A percentile compares a stretch with the other conserved stretches of the same genome.
Conservation (phyloP, 2,329 filamentous ascomycete species). For the Calonectria leucothoes region DNA sequence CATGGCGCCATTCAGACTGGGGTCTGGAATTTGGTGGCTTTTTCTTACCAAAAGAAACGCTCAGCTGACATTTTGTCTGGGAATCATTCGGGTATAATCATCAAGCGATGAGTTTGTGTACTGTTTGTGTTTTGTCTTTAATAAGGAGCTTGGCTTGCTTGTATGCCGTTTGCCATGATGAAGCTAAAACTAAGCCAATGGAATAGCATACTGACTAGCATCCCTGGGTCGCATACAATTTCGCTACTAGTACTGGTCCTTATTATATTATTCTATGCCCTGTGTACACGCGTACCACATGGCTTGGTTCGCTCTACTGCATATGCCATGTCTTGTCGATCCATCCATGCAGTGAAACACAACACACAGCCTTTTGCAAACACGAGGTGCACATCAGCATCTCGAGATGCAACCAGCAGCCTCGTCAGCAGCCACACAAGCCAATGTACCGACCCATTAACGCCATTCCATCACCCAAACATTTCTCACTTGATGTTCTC, state of each 20-base stretch:
- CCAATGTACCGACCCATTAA: not conserved
- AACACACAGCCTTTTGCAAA: not conserved
- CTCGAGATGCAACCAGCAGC: not conserved
- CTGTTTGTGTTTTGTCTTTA: not conserved
- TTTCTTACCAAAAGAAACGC: not conserved
- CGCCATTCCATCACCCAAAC: not conserved
- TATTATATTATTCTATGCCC: not conserved
- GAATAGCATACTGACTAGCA: not conserved
- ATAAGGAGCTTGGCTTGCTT: not conserved
- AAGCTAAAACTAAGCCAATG: not conserved
- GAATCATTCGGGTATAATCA: not conserved
- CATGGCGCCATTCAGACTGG: slow-evolving; percentile 4
- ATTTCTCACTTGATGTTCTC: not conserved
- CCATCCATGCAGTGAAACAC: not conserved
- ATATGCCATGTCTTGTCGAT: not conserved
- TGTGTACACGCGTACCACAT: not conserved
- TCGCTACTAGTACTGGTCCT: not conserved
- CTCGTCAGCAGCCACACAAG: slow-evolving; percentile 6
- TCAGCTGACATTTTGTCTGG: not conserved
- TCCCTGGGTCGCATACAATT: not conserved
- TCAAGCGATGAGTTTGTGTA: not conserved
- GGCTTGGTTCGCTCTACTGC: not conserved
- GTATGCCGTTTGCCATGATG: not conserved
- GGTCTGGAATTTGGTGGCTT: slow-evolving; percentile 20
- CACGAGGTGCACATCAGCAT: slow-evolving; percentile 12